A percentile compares a stretch with the other conserved stretches of the same genome.
These are phyloP conservation scores for Pseudopediastrum boryanum DNA, from an alignment of 139 green algal species.

Conservation along the genomic window DNA sequence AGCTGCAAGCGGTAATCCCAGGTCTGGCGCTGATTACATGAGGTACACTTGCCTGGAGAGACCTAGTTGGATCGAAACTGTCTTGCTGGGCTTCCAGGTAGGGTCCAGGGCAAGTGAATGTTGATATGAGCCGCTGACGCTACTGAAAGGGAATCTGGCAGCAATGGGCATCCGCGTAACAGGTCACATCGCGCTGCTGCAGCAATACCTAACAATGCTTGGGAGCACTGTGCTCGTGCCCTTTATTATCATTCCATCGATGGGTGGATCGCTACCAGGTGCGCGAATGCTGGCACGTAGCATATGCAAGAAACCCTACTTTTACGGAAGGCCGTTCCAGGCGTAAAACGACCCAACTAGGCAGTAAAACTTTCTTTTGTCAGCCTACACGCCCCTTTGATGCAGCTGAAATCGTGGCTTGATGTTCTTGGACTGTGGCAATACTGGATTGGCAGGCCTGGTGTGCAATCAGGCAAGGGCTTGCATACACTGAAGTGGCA, in stretches of 20 bases:
- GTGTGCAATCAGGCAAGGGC: background rate
- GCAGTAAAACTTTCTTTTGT: too few species aligned
- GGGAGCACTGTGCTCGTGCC: constrained; percentile 69
- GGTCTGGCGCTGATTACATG: too few species aligned
- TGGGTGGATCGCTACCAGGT: constrained; percentile 53
- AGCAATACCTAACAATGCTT: constrained; percentile 75
- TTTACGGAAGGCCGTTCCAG: too few species aligned
- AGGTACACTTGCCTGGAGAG: constrained; percentile 52
- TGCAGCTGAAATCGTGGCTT: background rate
- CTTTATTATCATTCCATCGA: constrained; percentile 58
- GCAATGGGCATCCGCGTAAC: background rate
- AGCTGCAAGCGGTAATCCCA: too few species aligned
- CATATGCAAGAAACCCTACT: background rate
- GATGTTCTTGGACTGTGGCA: background rate
- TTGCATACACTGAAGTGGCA: too few species aligned
- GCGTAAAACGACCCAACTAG: too few species aligned
- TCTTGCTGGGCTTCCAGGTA: constrained; percentile 58
- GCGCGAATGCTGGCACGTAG: background rate
- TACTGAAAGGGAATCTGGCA: background rate
- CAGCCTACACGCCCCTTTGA: background rate
- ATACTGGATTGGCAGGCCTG: background rate
- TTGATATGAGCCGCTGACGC: background rate
- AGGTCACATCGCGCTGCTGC: background rate
- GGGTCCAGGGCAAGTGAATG: background rate
- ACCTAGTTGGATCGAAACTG: constrained; percentile 45